Percentiles rank a stretch among this genome's conserved stretches.
These are phyloP conservation scores for Diaporthe aspalathi DNA, from an alignment of 2,329 filamentous ascomycete genomes.

Conservation along the genomic window DNA sequence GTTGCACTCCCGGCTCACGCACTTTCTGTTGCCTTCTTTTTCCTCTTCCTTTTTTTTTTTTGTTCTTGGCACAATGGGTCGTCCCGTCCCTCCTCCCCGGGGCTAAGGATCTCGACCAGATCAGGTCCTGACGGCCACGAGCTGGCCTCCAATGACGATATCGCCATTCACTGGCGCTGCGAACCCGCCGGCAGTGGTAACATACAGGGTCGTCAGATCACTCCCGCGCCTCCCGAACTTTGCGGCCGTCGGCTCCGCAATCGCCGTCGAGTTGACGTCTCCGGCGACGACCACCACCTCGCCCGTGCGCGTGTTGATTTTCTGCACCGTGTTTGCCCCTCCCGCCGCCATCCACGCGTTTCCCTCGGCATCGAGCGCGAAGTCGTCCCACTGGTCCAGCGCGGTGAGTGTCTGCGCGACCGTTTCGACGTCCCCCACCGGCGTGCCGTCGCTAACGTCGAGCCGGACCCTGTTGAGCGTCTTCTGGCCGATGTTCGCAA, in stretches of 20 bases:
- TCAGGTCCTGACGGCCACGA: conserved; percentile 33
- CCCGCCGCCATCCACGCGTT: conserved; percentile 41
- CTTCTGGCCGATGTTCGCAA: conserved; percentile 43
- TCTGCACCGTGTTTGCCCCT: conserved; percentile 40
- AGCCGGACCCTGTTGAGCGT: conserved; percentile 42
- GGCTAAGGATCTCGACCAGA: conserved; percentile 13
- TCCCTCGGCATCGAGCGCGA: conserved; percentile 42
- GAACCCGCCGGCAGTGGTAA: conserved; percentile 36
- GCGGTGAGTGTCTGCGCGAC: conserved; percentile 29
- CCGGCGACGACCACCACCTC: conserved; percentile 40
- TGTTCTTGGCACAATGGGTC: too few relatives aligned
- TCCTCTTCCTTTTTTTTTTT: too few relatives aligned
- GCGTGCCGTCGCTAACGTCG: conserved; percentile 33
- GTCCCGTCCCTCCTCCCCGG: too few relatives aligned
- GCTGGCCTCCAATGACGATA: conserved; percentile 35
- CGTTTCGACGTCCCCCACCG: conserved; percentile 38
- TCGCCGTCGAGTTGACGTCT: conserved; percentile 39
- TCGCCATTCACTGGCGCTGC: conserved; percentile 37
- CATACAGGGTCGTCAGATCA: conserved; percentile 36
- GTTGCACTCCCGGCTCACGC: neutral
- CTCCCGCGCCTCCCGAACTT: conserved; percentile 36
- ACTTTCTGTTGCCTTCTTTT: too few relatives aligned
- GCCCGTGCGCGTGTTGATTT: conserved; percentile 36
- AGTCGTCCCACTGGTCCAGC: conserved; percentile 42
- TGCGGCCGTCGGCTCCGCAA: conserved; percentile 38